These are phyloP conservation scores for Chytridium lagenaria DNA, from an alignment of 371 early-diverging fungal genomes.

Conservation along the genomic window DNA sequence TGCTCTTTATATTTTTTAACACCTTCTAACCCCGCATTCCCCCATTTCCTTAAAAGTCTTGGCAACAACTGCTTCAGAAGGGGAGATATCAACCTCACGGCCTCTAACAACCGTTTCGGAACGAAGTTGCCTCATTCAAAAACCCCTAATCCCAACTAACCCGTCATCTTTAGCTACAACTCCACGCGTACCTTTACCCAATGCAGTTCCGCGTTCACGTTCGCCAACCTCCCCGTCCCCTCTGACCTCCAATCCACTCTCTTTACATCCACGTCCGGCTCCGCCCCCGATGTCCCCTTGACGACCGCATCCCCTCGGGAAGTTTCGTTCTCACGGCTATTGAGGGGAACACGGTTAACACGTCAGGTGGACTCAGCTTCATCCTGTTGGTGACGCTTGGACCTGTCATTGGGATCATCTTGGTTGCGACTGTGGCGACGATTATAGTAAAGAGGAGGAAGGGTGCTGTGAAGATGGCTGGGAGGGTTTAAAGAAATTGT, in stretches of 20 bases:
- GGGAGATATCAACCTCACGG: not conserved
- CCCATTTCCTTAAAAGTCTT: not conserved
- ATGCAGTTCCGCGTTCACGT: no score
- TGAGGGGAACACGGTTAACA: not conserved
- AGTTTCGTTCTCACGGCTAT: no score
- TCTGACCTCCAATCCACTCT: not conserved
- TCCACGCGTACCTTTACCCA: not conserved
- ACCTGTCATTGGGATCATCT: not conserved
- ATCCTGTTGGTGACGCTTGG: not conserved
- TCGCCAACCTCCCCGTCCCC: no score
- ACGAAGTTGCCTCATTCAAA: not conserved
- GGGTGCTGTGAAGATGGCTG: not conserved
- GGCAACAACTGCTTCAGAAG: not conserved
- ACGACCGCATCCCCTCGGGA: no score
- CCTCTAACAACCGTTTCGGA: not conserved
- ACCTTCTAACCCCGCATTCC: not conserved
- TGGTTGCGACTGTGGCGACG: not conserved
- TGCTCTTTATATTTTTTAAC: not conserved
- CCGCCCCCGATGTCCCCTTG: not conserved
- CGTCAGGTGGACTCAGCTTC: not conserved
- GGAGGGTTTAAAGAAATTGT: not conserved
- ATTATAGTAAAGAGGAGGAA: not conserved
- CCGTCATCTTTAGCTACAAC: not conserved
- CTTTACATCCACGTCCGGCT: not conserved
- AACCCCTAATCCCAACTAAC: not conserved